Base-by-base conservation (phyloP, 306 rosid species). In the Pachyrhizus erosus region DNA sequence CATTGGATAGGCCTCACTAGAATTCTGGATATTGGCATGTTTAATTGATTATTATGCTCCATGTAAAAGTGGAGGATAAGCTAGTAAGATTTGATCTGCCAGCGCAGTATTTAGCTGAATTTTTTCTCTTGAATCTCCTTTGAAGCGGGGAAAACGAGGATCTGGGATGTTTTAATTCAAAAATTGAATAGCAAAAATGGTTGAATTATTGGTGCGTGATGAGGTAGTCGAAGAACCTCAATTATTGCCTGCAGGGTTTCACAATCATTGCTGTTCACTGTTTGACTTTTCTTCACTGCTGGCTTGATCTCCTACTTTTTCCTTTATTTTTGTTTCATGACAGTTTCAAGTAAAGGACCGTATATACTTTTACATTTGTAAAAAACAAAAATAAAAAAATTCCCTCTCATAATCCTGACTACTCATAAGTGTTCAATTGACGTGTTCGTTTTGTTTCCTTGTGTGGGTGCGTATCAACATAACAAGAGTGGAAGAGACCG, bases 181-280 rank as follows among this genome's bases (percentile, higher is more conserved):
- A 55, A 68, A 69, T 46, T 60, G 70, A 34, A 67, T 17, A 31
- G 39, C 31, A 17, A 78, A 14, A 82, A 33, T 64, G 79, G 40
- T 69, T 76, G 85, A 84, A 86, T 87, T 89, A 91, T 91, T 89
- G 90, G 81, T 78, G 88, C 3, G 52, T n/a, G 54, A 54, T 54
- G 66, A 9, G 75, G 87, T 48, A 42, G 84, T 81, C 33, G 80
- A 72, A 81, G 82, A 70, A 82, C 70, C 88, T 91, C 95, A 89
- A 91, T 91, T 89, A 91, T 91, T 91, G 93, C 80, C 78, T 85
- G 73, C 51, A 60, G 81, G 79, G 51, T 12, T 80, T 88, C 79
- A 70, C 95, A 87, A 91, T 91, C 81, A 91, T 91, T 91, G 93
- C 62, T 76, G 54, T 34, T 73, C 84, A 86, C 91, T 86, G 87